Conservation (phyloP, 1,139 yeast species). For the Blastobotrys elegans region DNA sequence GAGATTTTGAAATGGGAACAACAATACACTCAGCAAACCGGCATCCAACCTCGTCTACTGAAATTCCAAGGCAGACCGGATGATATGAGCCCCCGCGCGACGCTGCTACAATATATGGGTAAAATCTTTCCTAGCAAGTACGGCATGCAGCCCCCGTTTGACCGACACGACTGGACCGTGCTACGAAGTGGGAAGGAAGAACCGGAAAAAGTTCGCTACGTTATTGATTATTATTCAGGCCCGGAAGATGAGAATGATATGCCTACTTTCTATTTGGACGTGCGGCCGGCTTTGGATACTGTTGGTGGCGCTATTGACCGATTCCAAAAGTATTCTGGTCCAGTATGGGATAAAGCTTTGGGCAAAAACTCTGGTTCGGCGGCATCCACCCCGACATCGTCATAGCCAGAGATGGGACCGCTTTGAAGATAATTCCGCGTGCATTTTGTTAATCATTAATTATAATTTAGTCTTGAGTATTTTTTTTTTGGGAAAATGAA, state of each 20-base stretch:
- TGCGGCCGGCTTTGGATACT: constrained; percentile 88
- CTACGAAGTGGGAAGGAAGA: constrained; percentile 48
- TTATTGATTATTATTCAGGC: constrained; percentile 89
- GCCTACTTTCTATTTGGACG: constrained; percentile 90
- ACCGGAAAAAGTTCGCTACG: constrained; percentile 74
- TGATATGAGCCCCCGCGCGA: constrained; percentile 85
- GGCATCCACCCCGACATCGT: too few relatives aligned
- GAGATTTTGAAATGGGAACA: constrained; percentile 91
- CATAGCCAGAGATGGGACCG: too few relatives aligned
- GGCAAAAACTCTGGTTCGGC: constrained; percentile 29
- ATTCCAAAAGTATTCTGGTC: constrained; percentile 47
- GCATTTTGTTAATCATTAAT: too few relatives aligned
- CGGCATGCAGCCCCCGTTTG: constrained; percentile 84
- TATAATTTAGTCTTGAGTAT: too few relatives aligned
- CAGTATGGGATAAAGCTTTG: constrained; percentile 44
- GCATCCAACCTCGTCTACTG: constrained; percentile 66
- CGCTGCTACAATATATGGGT: constrained; percentile 60
- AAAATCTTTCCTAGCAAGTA: constrained; percentile 66
- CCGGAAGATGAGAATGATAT: constrained; percentile 75
- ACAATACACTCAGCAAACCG: constrained; percentile 47
- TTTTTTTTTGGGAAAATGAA: too few relatives aligned
- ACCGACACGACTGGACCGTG: constrained; percentile 98
- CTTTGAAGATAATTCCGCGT: too few relatives aligned
- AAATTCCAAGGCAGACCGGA: constrained; percentile 92
- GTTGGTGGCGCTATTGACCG: constrained; percentile 62